A percentile compares a stretch with the other conserved stretches of the same genome.
Conservation (phyloP, 768 basidiomycete species). For the Mycena haematopus region DNA sequence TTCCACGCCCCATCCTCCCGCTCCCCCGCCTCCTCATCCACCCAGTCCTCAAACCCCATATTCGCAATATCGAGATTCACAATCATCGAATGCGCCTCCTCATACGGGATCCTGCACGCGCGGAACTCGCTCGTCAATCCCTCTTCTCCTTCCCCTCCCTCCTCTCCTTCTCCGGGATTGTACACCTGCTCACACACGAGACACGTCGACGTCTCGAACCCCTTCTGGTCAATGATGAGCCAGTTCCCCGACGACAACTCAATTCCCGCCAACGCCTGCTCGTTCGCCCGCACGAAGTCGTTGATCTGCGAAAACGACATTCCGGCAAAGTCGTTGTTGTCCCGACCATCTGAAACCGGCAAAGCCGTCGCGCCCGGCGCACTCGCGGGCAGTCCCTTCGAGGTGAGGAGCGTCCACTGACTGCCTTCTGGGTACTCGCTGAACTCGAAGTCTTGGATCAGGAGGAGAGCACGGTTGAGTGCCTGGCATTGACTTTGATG, state of each 20-base stretch:
- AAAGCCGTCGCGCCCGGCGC: neutral
- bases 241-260: neutral
- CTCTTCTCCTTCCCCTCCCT: neutral
- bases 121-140: constrained; percentile 3
- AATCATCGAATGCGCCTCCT: constrained; percentile 12
- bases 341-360: neutral
- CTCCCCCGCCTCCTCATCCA: constrained; percentile 14
- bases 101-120: constrained; percentile 19
- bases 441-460: neutral
- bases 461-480: neutral
- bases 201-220: neutral
- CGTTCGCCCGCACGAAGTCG: neutral
- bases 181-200: neutral
- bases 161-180: neutral
- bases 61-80: constrained; percentile 15
- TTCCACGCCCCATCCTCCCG: constrained; percentile 19
- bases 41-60: constrained; percentile 21
- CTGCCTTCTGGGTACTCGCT: neutral
- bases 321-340: neutral
- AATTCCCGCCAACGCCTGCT: neutral
- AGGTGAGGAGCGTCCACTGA: neutral
- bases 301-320: neutral
- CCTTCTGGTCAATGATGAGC: neutral
- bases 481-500: neutral
- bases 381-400: neutral